Base-by-base conservation (phyloP, 2,329 filamentous ascomycete species). In the Reticulascus tulasneorum region DNA sequence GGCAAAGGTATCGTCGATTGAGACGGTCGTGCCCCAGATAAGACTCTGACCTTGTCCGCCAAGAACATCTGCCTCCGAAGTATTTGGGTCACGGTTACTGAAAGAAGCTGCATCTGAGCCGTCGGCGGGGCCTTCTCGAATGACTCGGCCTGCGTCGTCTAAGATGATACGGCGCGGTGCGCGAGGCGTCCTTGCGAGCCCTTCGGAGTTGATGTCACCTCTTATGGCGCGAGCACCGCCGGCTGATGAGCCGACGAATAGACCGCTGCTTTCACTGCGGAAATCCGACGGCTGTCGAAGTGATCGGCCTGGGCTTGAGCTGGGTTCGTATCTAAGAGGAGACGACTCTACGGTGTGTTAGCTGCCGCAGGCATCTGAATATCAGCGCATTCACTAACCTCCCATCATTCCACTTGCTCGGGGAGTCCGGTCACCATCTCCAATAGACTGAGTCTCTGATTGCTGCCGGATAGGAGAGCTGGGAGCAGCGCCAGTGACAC, bases 1-100 rank as follows among this genome's bases (percentile, higher is more conserved):
- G 33, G 81, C 78, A 60, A 94, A 86, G 1, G 88, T 89, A 58
- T 97, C 90, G 42, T 87, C 80, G 35, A 98, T 84, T 6, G 91
- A 95, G 32, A 98, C 86, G 24, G 94, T 97, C 27, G 93, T 98
- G 59, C 93, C 93, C 93, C 93, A 98, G 46, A 98, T 91, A 39
- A 94, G 79, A 48, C 84, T 81, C 37, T 84, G 83, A 24, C 86
- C 86, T 40, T 79, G 79, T 3, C 90, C 93, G 24, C 89, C 91
- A 25, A 96, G 77, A 1, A 75, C 78, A 54, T 96, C 86, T 1
- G 93, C 93, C 59, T 98, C 93, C 3, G 91, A 96, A 7, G 90
- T 96, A 45, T 84, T 84, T 1, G 88, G 88, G 48, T 95, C 74
- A 47, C 75, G 62, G 54, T 79, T 79, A 23, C 70, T 67, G 49